Evolutionary conservation across 2,329 filamentous ascomycete species (phyloP).

Genomic region (Pseudocercospora ulei): DNA sequence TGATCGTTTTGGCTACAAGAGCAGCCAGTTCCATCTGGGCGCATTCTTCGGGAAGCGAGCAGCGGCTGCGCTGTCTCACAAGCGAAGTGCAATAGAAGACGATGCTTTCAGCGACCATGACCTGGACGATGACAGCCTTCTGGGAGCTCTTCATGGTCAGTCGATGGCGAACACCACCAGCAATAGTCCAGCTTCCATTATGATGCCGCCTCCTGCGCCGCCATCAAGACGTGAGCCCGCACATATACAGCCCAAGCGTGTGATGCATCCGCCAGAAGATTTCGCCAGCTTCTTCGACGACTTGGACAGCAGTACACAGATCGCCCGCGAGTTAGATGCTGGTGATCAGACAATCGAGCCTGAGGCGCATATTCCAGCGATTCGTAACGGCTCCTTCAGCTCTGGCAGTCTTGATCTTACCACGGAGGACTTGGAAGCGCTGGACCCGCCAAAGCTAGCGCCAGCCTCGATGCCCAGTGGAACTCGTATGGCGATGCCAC

Average conservation of each 20-base stretch:
- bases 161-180: too few relatives aligned
- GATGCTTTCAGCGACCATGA: conserved; percentile 27
- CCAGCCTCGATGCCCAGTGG: background rate
- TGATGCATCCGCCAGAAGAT: conserved; percentile 20
- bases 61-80: background rate
- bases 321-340: conserved; percentile 37
- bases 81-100: background rate
- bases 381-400: conserved; percentile 32
- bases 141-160: conserved; percentile 24
- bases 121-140: conserved; percentile 31
- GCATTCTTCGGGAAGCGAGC: conserved; percentile 29
- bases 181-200: too few relatives aligned
- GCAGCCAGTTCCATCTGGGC: conserved; percentile 34
- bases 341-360: conserved; percentile 20
- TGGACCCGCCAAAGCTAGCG: conserved; percentile 22
- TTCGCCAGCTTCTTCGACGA: conserved; percentile 32
- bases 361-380: background rate
- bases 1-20: conserved; percentile 33
- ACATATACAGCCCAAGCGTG: background rate
- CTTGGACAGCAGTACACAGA: conserved; percentile 41
- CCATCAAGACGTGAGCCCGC: background rate
- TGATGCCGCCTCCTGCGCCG: conserved; percentile 12
- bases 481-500: background rate
- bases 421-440: conserved; percentile 36
- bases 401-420: conserved; percentile 37